Percentiles rank a stretch among this genome's conserved stretches.
phyloP scores from a whole-genome alignment of 1,284 basidiomycete species.

The Sporisorium iseilematis-ciliati region DNA sequence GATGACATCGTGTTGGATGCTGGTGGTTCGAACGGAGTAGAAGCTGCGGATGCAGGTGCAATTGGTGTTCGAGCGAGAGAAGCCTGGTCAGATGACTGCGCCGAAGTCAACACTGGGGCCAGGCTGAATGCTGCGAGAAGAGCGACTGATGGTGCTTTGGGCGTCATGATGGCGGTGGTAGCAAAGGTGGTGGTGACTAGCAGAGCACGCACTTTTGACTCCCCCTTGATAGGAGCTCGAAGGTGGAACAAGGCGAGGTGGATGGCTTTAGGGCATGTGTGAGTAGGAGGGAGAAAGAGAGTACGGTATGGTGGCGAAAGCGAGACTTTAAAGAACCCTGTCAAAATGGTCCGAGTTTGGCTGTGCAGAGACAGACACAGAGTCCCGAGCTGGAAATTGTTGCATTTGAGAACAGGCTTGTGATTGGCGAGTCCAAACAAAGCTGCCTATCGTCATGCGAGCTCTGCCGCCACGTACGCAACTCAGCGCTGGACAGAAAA shows the following conservation, averaged over 20 bases:
- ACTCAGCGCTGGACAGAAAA: neutral
- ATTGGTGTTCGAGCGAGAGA: no score
- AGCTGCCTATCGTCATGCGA: constrained; percentile 1
- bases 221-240: constrained; percentile 15
- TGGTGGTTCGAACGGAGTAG: neutral
- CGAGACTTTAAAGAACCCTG: neutral
- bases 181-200: constrained; percentile 1
- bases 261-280: constrained; percentile 13
- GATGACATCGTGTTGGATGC: constrained; percentile 18
- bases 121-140: constrained; percentile 7
- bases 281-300: neutral
- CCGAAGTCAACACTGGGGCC: neutral
- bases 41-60: neutral
- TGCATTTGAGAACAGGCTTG: neutral
- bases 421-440: constrained; percentile 1
- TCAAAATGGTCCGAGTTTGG: neutral
- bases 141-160: neutral
- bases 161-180: constrained; percentile 6
- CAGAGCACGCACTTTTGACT: constrained; percentile 16
- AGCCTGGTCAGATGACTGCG: constrained; percentile 6
- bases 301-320: neutral
- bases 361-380: neutral
- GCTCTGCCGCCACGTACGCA: constrained; percentile 7
- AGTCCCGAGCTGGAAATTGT: neutral
- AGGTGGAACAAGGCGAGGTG: constrained; percentile 5